Evolutionary conservation across 2,329 filamentous ascomycete genomes (phyloP), one percentile per base, ranked within the genome.

Genomic region (Hypoxylon sp.): DNA sequence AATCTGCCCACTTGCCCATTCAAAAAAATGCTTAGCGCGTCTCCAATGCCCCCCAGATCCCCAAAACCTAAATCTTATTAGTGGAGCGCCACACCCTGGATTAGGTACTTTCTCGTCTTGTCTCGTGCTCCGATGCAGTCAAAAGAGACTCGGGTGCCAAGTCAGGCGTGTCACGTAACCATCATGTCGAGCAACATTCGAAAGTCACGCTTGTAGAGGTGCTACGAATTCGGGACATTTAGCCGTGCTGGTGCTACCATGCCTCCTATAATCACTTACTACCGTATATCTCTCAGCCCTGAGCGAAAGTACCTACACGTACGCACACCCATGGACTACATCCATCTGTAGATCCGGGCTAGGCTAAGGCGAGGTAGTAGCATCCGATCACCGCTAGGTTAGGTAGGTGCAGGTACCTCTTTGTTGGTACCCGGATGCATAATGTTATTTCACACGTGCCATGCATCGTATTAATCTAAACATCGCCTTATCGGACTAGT

Each of bases 401-500:
- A 58, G 54, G 61, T 54, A 64, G 61, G 61, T 62, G 45, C 51
- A 50, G 46, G 44, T 51, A 38, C 32, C 9, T 36, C 52, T 32
- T 53, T 26, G 44, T 57, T 57, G 48, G 50, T 28, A 46, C 9
- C n/a, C n/a, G n/a, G 22, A 42, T 62, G 46, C 59, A 63, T 53
- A 53, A 44, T 53, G 45, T 44, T 58, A 60, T 59, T 52, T 54
- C 64, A 52, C 65, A 68, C 57, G 61, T 68, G 57, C 65, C 61
- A 59, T 55, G 55, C 38, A 48, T 63, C 60, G 60, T 63, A 64
- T 64, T 60, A 38, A 56, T 61, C 56, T 44, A 61, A 62, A 54
- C 50, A 52, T 65, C 58, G 65, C 46, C 61, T 68, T 68, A 68
- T 67, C 65, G 55, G 48, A 58, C 64, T 36, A 50, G 33, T 42